phyloP scores from a whole-genome alignment of 148 eudicot species.

The Chenopodium quinoa region DNA sequence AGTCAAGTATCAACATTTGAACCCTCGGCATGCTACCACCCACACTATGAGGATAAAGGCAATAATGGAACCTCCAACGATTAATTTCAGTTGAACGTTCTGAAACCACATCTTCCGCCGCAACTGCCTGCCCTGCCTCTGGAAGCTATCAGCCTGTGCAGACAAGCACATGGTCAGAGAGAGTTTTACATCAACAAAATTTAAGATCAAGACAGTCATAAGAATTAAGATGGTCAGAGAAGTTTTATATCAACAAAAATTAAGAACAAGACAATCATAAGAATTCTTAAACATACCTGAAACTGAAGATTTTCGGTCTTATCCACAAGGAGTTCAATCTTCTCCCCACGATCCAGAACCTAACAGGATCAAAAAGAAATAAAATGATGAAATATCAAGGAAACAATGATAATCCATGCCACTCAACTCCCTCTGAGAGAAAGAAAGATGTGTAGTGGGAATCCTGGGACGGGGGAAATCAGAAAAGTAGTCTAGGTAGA shows the following conservation, averaged over 20 bases:
- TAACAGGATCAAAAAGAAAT: slow-evolving; percentile 25
- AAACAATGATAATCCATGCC: too few species aligned
- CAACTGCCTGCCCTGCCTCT: slow-evolving; percentile 92
- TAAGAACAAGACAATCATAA: not conserved
- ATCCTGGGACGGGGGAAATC: not conserved
- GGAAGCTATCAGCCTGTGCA: slow-evolving; percentile 87
- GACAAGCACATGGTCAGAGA: not conserved
- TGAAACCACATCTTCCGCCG: slow-evolving; percentile 94
- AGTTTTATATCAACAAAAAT: not conserved
- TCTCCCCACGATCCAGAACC: slow-evolving; percentile 98
- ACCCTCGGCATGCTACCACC: slow-evolving; percentile 66
- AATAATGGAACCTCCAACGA: slow-evolving; percentile 58
- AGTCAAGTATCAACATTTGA: slow-evolving; percentile 48
- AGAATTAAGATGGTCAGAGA: not conserved
- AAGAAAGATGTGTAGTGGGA: not conserved
- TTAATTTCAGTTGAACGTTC: slow-evolving; percentile 79
- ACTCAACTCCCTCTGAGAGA: not conserved
- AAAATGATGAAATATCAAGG: not conserved
- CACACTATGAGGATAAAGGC: slow-evolving; percentile 66
- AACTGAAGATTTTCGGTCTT: slow-evolving; percentile 97
- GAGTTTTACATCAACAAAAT: not conserved
- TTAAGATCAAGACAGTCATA: not conserved
- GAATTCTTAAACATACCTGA: slow-evolving; percentile 47
- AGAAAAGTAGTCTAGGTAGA: not conserved
- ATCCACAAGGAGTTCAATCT: slow-evolving; percentile 91